Conservation (phyloP, 1,284 basidiomycete genomes). For the Apiotrichum veenhuisii region DNA sequence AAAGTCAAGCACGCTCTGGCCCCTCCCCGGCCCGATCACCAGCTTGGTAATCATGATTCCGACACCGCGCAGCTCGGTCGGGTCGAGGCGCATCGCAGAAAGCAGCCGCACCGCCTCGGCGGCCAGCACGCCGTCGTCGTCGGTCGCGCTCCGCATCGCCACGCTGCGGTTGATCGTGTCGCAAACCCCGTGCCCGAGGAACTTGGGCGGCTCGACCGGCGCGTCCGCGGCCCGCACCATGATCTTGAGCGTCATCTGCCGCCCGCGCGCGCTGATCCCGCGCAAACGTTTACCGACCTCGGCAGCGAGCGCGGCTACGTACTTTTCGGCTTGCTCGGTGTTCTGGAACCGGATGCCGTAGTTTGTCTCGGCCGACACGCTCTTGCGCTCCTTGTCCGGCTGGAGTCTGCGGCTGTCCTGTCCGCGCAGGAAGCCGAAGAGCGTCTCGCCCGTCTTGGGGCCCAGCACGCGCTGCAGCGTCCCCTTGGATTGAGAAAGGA, state of each 20-base stretch:
- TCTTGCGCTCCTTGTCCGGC: constrained; percentile 76
- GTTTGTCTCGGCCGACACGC: constrained; percentile 86
- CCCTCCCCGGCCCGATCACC: constrained; percentile 53
- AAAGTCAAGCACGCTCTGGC: constrained; percentile 35
- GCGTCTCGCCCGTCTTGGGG: constrained; percentile 72
- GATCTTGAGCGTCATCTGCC: constrained; percentile 75
- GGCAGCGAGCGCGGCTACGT: constrained; percentile 67
- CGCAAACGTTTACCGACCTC: constrained; percentile 72
- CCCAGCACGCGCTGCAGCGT: constrained; percentile 71
- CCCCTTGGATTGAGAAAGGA: constrained; percentile 61
- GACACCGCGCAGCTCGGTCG: constrained; percentile 84
- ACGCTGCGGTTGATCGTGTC: constrained; percentile 74
- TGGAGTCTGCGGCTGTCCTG: constrained; percentile 75
- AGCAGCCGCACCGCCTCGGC: constrained; percentile 76
- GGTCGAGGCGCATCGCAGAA: constrained; percentile 67
- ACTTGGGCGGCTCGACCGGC: constrained; percentile 92
- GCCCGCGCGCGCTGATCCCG: constrained; percentile 64
- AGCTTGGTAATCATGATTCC: constrained; percentile 90
- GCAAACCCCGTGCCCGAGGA: constrained; percentile 87
- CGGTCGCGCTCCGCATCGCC: constrained; percentile 61
- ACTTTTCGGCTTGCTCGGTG: constrained; percentile 71
- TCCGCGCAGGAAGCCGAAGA: constrained; percentile 79
- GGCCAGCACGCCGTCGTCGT: constrained; percentile 66
- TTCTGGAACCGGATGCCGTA: constrained; percentile 92
- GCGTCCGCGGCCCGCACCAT: constrained; percentile 83